A percentile compares a stretch with the other conserved stretches of the same genome.
These are phyloP conservation scores for Penicillium waksmanii DNA, from an alignment of 495 filamentous ascomycete genomes.

Conservation along the genomic window DNA sequence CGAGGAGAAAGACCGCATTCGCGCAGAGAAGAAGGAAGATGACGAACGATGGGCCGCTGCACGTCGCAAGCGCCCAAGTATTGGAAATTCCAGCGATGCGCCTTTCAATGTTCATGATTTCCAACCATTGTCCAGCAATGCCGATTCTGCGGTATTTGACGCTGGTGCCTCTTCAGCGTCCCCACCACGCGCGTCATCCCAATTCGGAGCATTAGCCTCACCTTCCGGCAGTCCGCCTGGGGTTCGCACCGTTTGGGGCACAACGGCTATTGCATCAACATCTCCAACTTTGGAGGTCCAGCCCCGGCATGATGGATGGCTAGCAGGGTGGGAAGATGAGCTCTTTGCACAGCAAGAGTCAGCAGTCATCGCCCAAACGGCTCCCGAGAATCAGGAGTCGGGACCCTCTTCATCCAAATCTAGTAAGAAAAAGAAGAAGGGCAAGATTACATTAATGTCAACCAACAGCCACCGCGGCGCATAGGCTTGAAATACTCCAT, in stretches of 20 bases:
- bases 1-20: slow-evolving; percentile 87
- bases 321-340: slow-evolving; percentile 75
- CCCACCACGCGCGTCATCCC: slow-evolving; percentile 58
- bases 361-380: slow-evolving; percentile 42
- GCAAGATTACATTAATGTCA: slow-evolving; percentile 92
- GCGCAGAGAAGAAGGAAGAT: slow-evolving; percentile 84
- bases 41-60: slow-evolving; percentile 61
- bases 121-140: slow-evolving; percentile 60
- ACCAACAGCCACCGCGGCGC: slow-evolving; percentile 75
- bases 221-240: slow-evolving; percentile 79
- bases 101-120: slow-evolving; percentile 62
- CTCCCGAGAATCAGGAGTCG: slow-evolving; percentile 30
- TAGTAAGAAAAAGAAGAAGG: slow-evolving; percentile 81
- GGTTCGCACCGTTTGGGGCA: slow-evolving; percentile 86
- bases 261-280: slow-evolving; percentile 59
- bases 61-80: slow-evolving; percentile 49
- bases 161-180: slow-evolving; percentile 56
- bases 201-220: slow-evolving; percentile 66
- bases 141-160: slow-evolving; percentile 47
- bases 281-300: slow-evolving; percentile 49
- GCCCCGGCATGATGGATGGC: slow-evolving; percentile 73
- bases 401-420: slow-evolving; percentile 27
- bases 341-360: slow-evolving; percentile 55
- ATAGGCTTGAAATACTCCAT: slow-evolving; percentile 28
- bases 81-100: slow-evolving; percentile 39